Conservation (phyloP, 2,329 filamentous ascomycete species). For the Aspergillus floridensis region DNA sequence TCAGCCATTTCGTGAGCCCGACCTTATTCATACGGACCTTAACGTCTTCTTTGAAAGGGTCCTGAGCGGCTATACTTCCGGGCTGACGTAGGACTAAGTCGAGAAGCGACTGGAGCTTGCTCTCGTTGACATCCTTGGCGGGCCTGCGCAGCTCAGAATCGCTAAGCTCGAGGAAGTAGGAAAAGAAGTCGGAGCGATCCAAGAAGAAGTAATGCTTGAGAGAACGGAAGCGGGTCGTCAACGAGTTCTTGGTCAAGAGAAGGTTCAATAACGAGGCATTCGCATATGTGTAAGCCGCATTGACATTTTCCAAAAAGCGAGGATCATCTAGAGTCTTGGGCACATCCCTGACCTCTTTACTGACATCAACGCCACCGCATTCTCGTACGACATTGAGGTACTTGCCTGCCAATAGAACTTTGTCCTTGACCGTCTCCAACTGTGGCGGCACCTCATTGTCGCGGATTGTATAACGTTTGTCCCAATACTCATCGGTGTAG, state of each 20-base stretch:
- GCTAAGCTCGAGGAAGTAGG: slow-evolving; percentile 91
- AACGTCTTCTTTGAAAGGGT: slow-evolving; percentile 97
- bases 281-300: slow-evolving; percentile 88
- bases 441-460: slow-evolving; percentile 90
- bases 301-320: slow-evolving; percentile 92
- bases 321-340: slow-evolving; percentile 88
- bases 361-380: slow-evolving; percentile 92
- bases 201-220: slow-evolving; percentile 99
- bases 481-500: slow-evolving; percentile 99
- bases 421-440: slow-evolving; percentile 84
- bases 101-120: slow-evolving; percentile 91
- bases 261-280: slow-evolving; percentile 91
- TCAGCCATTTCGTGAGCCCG: slow-evolving; percentile 86
- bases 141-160: slow-evolving; percentile 87
- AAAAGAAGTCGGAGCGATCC: slow-evolving; percentile 96
- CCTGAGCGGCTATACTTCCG: slow-evolving; percentile 86
- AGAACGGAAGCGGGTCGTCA: slow-evolving; percentile 81
- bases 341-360: slow-evolving; percentile 82
- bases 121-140: slow-evolving; percentile 82
- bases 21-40: slow-evolving; percentile 97
- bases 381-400: slow-evolving; percentile 97
- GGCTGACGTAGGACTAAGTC: slow-evolving; percentile 95
- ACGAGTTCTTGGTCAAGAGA: slow-evolving; percentile 85
- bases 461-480: slow-evolving; percentile 91
- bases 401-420: slow-evolving; percentile 91